A percentile compares a stretch with the other conserved stretches of the same genome.
Conservation (phyloP, 1,284 basidiomycete genomes). For the Sanghuangporus baumii region DNA sequence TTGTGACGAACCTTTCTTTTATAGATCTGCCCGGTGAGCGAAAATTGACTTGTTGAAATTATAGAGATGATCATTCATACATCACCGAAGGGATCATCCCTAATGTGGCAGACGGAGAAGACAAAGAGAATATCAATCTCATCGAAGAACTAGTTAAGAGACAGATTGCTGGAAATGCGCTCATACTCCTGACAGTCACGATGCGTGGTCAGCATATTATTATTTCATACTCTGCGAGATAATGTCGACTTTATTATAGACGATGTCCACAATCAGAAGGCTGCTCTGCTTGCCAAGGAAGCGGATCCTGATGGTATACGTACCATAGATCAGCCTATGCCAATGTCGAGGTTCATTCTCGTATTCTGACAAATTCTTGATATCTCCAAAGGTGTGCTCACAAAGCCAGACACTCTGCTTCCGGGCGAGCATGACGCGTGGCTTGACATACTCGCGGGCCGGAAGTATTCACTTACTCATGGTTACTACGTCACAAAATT, state of each 20-base stretch:
- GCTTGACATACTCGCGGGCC: slow-evolving; percentile 32
- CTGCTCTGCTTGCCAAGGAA: slow-evolving; percentile 29
- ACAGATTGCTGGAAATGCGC: slow-evolving; percentile 33
- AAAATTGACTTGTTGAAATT: not conserved
- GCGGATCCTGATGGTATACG: slow-evolving; percentile 30
- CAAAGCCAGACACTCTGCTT: slow-evolving; percentile 33
- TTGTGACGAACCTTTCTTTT: slow-evolving; percentile 39
- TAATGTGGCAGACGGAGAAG: slow-evolving; percentile 24
- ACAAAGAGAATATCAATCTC: slow-evolving; percentile 29
- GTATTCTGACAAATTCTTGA: not conserved
- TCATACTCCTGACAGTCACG: slow-evolving; percentile 36
- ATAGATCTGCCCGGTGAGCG: slow-evolving; percentile 40
- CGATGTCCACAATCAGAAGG: slow-evolving; percentile 38
- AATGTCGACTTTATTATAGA: slow-evolving; percentile 23
- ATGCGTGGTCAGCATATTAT: slow-evolving; percentile 31
- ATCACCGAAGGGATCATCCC: slow-evolving; percentile 27
- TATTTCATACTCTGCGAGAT: not conserved
- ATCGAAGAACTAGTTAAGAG: slow-evolving; percentile 33
- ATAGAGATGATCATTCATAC: not conserved
- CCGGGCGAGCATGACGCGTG: slow-evolving; percentile 21
- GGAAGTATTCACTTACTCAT: slow-evolving; percentile 24
- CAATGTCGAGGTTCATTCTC: not conserved
- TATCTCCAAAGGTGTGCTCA: slow-evolving; percentile 31
- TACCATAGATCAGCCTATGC: slow-evolving; percentile 30
- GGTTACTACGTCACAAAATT: slow-evolving; percentile 35